Evolutionary conservation across 768 basidiomycete genomes (phyloP).

Genomic region (Tricholoma terreum): DNA sequence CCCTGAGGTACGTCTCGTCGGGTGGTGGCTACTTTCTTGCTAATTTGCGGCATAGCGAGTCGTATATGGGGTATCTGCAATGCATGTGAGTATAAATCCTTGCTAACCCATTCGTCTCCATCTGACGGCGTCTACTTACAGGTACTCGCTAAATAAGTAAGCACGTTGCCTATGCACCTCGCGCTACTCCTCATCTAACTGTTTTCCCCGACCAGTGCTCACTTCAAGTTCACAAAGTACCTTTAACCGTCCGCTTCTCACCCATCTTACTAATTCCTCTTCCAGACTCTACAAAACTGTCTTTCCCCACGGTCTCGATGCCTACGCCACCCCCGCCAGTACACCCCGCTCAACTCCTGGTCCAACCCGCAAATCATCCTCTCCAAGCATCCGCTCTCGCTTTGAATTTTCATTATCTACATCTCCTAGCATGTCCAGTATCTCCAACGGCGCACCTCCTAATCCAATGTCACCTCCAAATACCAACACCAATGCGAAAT

Average conservation of each 20-base stretch:
- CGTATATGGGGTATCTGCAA: conserved; percentile 75
- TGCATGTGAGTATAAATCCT: conserved; percentile 53
- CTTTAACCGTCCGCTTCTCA: conserved; percentile 7
- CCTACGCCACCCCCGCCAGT: conserved; percentile 34
- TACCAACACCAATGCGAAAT: not conserved
- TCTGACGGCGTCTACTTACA: conserved; percentile 13
- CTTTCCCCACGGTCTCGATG: conserved; percentile 59
- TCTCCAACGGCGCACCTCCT: conserved; percentile 1
- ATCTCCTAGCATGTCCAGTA: conserved; percentile 7
- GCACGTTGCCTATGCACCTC: not conserved
- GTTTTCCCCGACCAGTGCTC: conserved; percentile 57
- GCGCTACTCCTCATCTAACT: not conserved
- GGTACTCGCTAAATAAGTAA: conserved; percentile 15
- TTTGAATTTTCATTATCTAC: conserved; percentile 12
- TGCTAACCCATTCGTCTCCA: not conserved
- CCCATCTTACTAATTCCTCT: not conserved
- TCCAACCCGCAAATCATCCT: conserved; percentile 32
- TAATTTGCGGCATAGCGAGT: conserved; percentile 52
- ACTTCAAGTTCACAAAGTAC: conserved; percentile 73
- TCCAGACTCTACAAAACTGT: conserved; percentile 61
- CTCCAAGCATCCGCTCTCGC: conserved; percentile 18
- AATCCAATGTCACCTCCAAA: conserved; percentile 13
- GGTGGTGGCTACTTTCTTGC: no score
- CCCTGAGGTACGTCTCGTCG: conserved; percentile 50
- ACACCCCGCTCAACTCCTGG: conserved; percentile 35